Evolutionary conservation across 2,329 filamentous ascomycete species (phyloP).

Genomic region (Exophiala oligosperma): DNA sequence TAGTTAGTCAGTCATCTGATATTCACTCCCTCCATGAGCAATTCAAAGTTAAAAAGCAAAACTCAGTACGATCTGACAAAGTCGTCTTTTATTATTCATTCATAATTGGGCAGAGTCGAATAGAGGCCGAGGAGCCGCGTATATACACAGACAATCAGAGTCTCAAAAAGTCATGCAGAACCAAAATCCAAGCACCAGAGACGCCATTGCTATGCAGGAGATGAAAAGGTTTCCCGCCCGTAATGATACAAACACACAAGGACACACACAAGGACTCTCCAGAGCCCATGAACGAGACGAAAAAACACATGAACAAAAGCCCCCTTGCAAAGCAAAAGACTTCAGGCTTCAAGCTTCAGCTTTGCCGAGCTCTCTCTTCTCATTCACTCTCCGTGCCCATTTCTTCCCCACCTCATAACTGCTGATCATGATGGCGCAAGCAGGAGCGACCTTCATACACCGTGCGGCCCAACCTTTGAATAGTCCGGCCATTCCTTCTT

Average conservation of each 20-base stretch:
- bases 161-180: neutral
- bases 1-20: no score
- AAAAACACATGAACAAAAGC: no score
- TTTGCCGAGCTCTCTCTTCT: constrained; percentile 43
- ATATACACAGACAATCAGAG: no score
- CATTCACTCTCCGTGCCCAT: constrained; percentile 75
- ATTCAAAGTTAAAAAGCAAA: no score
- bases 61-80: no score
- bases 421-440: constrained; percentile 98
- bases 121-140: no score
- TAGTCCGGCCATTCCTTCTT: constrained; percentile 76
- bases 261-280: neutral
- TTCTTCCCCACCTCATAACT: constrained; percentile 96
- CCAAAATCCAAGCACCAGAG: neutral
- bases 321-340: no score
- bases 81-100: no score
- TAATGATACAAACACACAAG: neutral
- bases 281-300: neutral
- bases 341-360: neutral
- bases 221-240: neutral
- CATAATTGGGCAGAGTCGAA: no score
- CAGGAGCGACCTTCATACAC: constrained; percentile 90
- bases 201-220: neutral
- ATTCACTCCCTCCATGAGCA: no score
- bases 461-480: constrained; percentile 91